A percentile compares a stretch with the other conserved stretches of the same genome.
These are phyloP conservation scores for Graphiopsis chlorocephala DNA, from an alignment of 2,329 filamentous ascomycete species.

Conservation along the genomic window DNA sequence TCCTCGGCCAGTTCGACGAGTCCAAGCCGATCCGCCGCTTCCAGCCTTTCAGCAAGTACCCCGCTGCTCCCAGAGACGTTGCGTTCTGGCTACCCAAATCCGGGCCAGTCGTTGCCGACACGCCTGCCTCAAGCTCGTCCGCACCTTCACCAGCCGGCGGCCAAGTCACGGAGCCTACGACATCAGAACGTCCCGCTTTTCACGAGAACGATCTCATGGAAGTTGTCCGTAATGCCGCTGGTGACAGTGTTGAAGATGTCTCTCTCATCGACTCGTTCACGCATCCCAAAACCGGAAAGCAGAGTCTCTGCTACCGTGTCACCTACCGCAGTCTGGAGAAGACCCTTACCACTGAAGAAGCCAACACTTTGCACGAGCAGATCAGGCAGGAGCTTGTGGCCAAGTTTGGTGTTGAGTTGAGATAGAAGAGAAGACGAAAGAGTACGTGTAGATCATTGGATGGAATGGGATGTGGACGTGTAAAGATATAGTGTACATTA, in stretches of 20 bases:
- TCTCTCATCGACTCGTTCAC: conserved; percentile 79
- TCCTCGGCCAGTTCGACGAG: conserved; percentile 73
- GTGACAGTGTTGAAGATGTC: conserved; percentile 86
- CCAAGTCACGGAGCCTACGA: conserved; percentile 21
- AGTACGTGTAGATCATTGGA: not conserved
- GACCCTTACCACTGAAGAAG: conserved; percentile 81
- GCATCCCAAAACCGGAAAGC: conserved; percentile 78
- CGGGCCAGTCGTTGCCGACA: conserved; percentile 30
- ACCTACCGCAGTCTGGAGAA: conserved; percentile 91
- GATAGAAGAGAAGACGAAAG: not conserved
- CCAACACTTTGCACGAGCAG: conserved; percentile 69
- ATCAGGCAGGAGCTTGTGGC: conserved; percentile 65
- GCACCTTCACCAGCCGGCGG: conserved; percentile 35
- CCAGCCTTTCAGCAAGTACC: conserved; percentile 85
- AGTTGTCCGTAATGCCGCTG: conserved; percentile 76
- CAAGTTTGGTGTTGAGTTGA: conserved; percentile 73
- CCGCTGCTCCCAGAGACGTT: conserved; percentile 85
- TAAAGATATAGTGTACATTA: conserved; percentile 4
- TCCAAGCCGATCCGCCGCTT: conserved; percentile 61
- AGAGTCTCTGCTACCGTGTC: conserved; percentile 87
- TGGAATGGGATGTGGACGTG: too few relatives aligned
- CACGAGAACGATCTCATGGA: conserved; percentile 99
- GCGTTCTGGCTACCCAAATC: conserved; percentile 75
- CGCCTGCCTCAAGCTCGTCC: conserved; percentile 31
- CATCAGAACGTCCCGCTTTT: conserved; percentile 50